A percentile compares a stretch with the other conserved stretches of the same genome.
Evolutionary conservation across 1,139 yeast genomes (phyloP).

Genomic region (Arxiozyma slooffiae): DNA sequence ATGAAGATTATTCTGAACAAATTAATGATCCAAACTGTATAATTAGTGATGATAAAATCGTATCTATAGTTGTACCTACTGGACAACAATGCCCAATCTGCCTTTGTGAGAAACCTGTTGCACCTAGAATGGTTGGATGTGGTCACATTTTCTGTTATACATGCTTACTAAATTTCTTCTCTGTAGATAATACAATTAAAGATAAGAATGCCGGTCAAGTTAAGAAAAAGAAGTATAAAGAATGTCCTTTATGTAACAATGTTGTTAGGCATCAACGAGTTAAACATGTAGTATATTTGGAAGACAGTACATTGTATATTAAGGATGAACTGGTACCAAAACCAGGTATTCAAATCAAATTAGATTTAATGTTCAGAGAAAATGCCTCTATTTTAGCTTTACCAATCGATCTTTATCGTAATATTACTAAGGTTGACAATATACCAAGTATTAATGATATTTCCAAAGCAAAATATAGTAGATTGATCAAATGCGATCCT

Average conservation of each 20-base stretch:
- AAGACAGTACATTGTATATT: conserved; percentile 26
- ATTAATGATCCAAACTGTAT: conserved; percentile 66
- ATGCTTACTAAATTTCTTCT: conserved; percentile 61
- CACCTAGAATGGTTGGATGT: conserved; percentile 91
- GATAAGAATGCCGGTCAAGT: conserved; percentile 20
- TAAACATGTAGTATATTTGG: conserved; percentile 58
- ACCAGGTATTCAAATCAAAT: conserved; percentile 47
- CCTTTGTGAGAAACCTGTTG: conserved; percentile 68
- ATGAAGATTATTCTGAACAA: conserved; percentile 48
- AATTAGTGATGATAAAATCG: conserved; percentile 49
- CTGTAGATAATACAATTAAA: conserved; percentile 37
- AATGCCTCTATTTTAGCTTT: conserved; percentile 51
- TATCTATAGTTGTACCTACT: conserved; percentile 63
- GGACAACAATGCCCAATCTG: conserved; percentile 87
- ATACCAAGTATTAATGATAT: conserved; percentile 37
- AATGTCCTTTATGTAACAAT: conserved; percentile 81
- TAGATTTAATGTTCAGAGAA: conserved; percentile 67
- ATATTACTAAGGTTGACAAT: conserved; percentile 30
- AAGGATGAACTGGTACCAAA: conserved; percentile 42
- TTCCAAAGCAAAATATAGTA: conserved; percentile 38
- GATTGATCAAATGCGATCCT: conserved; percentile 58
- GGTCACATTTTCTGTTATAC: conserved; percentile 87
- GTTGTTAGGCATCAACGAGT: conserved; percentile 48
- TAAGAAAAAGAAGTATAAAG: conserved; percentile 44
- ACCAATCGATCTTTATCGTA: conserved; percentile 39